Percentiles rank a stretch among this genome's conserved stretches.
These are phyloP conservation scores for Magnolia kwangsiensis DNA, from an alignment of 164 flowering plant species.

Conservation along the genomic window DNA sequence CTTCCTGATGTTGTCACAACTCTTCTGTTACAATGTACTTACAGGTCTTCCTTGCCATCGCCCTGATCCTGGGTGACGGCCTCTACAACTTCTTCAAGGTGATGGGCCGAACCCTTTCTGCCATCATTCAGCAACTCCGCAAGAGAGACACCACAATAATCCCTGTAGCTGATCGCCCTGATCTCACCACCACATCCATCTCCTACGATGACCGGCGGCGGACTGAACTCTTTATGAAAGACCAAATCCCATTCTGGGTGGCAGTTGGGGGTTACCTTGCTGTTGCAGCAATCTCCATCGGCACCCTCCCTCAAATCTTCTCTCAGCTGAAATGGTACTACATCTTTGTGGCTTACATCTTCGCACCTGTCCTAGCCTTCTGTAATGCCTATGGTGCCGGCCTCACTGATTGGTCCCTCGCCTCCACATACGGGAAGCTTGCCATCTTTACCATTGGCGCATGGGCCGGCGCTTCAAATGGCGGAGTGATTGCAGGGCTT, in stretches of 20 bases:
- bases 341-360: slow-evolving; percentile 36
- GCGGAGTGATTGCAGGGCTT: slow-evolving; percentile 59
- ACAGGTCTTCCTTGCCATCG: slow-evolving; percentile 38
- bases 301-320: slow-evolving; percentile 42
- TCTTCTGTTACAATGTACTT: neutral
- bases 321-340: slow-evolving; percentile 53
- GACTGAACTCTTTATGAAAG: slow-evolving; percentile 39
- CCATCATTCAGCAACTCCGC: slow-evolving; percentile 14
- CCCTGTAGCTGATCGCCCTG: neutral
- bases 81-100: slow-evolving; percentile 35
- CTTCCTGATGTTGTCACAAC: neutral
- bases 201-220: slow-evolving; percentile 38
- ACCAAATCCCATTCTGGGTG: slow-evolving; percentile 45
- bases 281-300: slow-evolving; percentile 37
- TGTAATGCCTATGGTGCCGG: slow-evolving; percentile 63
- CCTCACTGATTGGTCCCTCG: slow-evolving; percentile 59
- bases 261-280: slow-evolving; percentile 39
- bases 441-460: slow-evolving; percentile 54
- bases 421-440: slow-evolving; percentile 59
- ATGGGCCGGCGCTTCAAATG: slow-evolving; percentile 53
- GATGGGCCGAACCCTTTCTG: slow-evolving; percentile 14
- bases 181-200: neutral
- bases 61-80: slow-evolving; percentile 39
- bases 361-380: slow-evolving; percentile 54
- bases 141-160: neutral